Conservation (phyloP, 345 rosid genomes). For the Ceriops decandra region DNA sequence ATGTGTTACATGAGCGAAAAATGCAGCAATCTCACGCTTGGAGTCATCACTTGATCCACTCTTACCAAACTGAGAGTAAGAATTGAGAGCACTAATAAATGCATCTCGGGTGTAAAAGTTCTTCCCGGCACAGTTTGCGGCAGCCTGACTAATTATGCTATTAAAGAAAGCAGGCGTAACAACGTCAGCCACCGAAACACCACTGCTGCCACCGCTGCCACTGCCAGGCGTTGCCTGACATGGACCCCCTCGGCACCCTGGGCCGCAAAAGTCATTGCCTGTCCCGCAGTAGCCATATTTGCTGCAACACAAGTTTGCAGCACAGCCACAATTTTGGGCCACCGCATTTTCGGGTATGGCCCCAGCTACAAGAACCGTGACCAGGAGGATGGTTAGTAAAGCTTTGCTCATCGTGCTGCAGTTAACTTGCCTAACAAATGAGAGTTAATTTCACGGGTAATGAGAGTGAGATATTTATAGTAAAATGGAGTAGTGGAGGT, state of each 20-base stretch:
- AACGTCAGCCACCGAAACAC: constrained; percentile 31
- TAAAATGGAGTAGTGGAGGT: too few species aligned
- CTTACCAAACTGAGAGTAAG: constrained; percentile 52
- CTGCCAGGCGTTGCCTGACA: constrained; percentile 9
- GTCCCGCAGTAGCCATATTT: constrained; percentile 46
- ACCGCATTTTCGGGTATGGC: neutral
- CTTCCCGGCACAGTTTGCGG: constrained; percentile 47
- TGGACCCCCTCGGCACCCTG: constrained; percentile 48
- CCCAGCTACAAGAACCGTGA: neutral
- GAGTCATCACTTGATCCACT: constrained; percentile 44
- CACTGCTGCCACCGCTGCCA: neutral
- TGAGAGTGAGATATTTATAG: too few species aligned
- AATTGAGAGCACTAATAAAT: constrained; percentile 46
- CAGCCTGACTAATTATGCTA: constrained; percentile 42
- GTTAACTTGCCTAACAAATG: too few species aligned
- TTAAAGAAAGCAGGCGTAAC: constrained; percentile 43
- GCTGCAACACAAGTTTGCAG: constrained; percentile 43
- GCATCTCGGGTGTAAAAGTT: constrained; percentile 53
- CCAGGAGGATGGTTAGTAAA: neutral
- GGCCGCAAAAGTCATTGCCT: constrained; percentile 31
- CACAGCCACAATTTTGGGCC: constrained; percentile 56
- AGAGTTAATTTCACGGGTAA: too few species aligned
- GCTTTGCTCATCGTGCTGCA: neutral
- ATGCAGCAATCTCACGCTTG: constrained; percentile 71
- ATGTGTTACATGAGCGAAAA: constrained; percentile 78